These are phyloP conservation scores for Fusarium hainanense DNA, from an alignment of 2,329 filamentous ascomycete genomes.

Conservation along the genomic window DNA sequence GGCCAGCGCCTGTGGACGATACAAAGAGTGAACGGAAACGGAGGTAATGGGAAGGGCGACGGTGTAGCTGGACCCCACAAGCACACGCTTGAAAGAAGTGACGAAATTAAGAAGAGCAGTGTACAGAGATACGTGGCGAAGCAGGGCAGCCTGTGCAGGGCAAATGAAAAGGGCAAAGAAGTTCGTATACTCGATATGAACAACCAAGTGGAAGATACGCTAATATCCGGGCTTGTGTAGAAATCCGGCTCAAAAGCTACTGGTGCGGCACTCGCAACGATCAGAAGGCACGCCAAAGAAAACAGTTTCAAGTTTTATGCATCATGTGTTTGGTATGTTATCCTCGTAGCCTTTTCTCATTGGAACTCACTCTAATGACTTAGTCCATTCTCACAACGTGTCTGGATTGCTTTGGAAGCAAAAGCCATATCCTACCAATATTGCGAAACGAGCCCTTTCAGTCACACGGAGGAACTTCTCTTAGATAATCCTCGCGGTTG, in stretches of 20 bases:
- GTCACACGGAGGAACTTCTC: slow-evolving; percentile 69
- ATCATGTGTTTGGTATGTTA: slow-evolving; percentile 82
- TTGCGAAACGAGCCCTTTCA: slow-evolving; percentile 84
- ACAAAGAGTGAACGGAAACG: slow-evolving; percentile 81
- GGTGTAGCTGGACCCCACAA: slow-evolving; percentile 78
- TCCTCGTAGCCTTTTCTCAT: too few relatives aligned
- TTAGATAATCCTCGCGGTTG: slow-evolving; percentile 81
- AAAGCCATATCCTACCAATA: slow-evolving; percentile 86
- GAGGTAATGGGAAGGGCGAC: slow-evolving; percentile 77
- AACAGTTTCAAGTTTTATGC: slow-evolving; percentile 81
- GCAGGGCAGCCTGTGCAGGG: slow-evolving; percentile 71
- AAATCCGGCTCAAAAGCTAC: slow-evolving; percentile 80
- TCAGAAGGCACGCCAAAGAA: slow-evolving; percentile 75
- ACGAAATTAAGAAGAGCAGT: slow-evolving; percentile 84
- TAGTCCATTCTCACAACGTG: slow-evolving; percentile 85
- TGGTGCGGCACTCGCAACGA: slow-evolving; percentile 75
- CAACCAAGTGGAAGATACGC: background rate
- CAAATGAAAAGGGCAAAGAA: slow-evolving; percentile 56
- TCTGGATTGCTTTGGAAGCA: slow-evolving; percentile 88
- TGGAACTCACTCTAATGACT: slow-evolving; percentile 4
- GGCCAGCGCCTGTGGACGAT: slow-evolving; percentile 76
- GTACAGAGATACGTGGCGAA: slow-evolving; percentile 74
- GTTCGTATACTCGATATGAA: slow-evolving; percentile 7
- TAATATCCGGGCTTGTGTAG: slow-evolving; percentile 50
- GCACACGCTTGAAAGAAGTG: slow-evolving; percentile 77